Evolutionary conservation across 2,329 filamentous ascomycete species (phyloP).

Genomic region (Beauveria scarabaeidicola): DNA sequence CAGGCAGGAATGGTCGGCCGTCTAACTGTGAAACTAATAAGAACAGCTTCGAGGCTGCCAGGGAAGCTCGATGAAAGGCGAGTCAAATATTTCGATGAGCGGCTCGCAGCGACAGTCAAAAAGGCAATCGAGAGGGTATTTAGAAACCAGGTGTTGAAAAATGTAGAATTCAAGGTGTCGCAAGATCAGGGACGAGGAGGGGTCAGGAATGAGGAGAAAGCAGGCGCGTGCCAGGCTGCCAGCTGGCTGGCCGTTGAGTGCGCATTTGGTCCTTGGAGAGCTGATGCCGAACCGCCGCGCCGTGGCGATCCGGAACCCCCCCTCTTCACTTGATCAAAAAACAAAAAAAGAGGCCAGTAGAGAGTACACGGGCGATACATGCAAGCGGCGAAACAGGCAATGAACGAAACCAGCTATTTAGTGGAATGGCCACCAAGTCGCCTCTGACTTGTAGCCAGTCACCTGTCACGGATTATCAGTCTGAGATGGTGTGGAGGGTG

Average conservation of each 20-base stretch:
- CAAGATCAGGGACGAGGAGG: background rate
- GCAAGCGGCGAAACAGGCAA: background rate
- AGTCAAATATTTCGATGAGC: background rate
- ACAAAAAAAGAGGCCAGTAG: background rate
- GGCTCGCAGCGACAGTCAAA: background rate
- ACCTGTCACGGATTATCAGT: slow-evolving; percentile 7
- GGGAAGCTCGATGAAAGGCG: background rate
- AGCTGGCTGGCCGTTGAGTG: background rate
- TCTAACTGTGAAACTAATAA: background rate
- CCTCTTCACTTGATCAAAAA: slow-evolving; percentile 1
- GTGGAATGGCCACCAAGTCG: background rate
- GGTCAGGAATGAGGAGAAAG: slow-evolving; percentile 6
- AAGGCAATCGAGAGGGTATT: background rate
- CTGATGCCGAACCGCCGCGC: slow-evolving; percentile 7
- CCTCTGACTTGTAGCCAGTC: background rate
- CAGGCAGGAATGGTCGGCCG: background rate
- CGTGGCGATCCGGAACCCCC: background rate
- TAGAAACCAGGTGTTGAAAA: background rate
- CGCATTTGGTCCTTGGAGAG: slow-evolving; percentile 9
- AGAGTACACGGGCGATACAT: slow-evolving; percentile 6
- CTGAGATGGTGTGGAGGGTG: slow-evolving; percentile 7
- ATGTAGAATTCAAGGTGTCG: background rate
- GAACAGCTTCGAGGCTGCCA: background rate
- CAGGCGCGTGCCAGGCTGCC: slow-evolving; percentile 2
- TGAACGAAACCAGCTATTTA: background rate